Conservation (phyloP, 108 stramenopile genomes). For the Nitzschia inconspicua region DNA sequence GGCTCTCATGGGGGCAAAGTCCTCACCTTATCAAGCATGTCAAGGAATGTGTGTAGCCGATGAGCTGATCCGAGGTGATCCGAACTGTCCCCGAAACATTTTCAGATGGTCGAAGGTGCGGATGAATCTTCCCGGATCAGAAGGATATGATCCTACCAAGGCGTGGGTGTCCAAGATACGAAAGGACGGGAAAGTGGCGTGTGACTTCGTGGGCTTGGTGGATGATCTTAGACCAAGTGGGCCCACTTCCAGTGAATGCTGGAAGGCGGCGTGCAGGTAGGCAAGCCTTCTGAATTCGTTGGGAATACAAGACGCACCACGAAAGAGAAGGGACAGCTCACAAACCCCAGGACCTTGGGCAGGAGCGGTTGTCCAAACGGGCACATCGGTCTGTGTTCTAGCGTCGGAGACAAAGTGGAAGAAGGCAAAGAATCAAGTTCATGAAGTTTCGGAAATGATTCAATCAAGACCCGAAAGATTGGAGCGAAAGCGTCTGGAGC, state of each 20-base stretch:
- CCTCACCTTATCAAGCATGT: slow-evolving; percentile 26
- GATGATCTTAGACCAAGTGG: slow-evolving; percentile 35
- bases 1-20: slow-evolving; percentile 36
- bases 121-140: slow-evolving; percentile 35
- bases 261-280: background rate
- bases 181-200: slow-evolving; percentile 31
- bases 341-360: slow-evolving; percentile 49
- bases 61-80: slow-evolving; percentile 16
- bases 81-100: slow-evolving; percentile 9
- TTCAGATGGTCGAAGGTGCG: slow-evolving; percentile 27
- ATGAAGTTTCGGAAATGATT: too few species aligned
- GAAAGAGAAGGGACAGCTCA: slow-evolving; percentile 24
- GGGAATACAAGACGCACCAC: slow-evolving; percentile 51
- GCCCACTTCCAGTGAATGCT: background rate
- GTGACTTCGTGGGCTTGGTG: slow-evolving; percentile 32
- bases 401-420: slow-evolving; percentile 16
- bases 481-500: too few species aligned
- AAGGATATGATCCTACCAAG: slow-evolving; percentile 22
- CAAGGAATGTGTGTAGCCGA: slow-evolving; percentile 8
- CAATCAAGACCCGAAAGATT: background rate
- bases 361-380: slow-evolving; percentile 15
- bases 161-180: slow-evolving; percentile 33
- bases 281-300: slow-evolving; percentile 17
- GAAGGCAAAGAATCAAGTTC: too few species aligned
- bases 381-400: too few species aligned